Base-by-base conservation (phyloP, 768 basidiomycete species). In the Lactarius quietus region DNA sequence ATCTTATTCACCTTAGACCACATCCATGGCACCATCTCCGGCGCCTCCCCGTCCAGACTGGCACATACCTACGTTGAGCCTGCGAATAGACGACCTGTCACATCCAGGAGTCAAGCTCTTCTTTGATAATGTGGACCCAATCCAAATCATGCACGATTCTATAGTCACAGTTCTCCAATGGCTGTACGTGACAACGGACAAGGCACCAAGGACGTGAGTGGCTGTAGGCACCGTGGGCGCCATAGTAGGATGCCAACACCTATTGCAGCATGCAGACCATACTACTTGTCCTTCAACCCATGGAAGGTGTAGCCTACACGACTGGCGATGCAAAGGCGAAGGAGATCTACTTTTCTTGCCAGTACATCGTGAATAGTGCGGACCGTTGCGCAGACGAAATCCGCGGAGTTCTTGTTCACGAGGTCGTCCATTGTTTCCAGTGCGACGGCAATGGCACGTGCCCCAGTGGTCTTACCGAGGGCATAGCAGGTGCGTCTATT, bases 381-480 rank as follows among this genome's bases (percentile, higher is more conserved):
- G 79, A 45, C 79, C 83, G 61, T 71, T 75, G 75, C 28, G 59
- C 62, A 33, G 80, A 87, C 55, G 90, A 93, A 76, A 86, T 92
- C 57, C 68, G 77, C 48, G 91, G 90, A 5, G 89, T 92, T 3
- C 78, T 93, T 3, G 77, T 82, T 39, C 90, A 90, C 72, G 89
- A 93, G 75, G 81, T 88, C 72, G 90, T 90, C 7, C 91, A 93
- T 68, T 92, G 88, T 71, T 92, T 81, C 72, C 91, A 92, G 71
- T 83, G 85, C 74, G 81, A 89, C 69, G 88, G 81, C 1, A 71
- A 76, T 28, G 85, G 79, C 29, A 82, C 81, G 51, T 86, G 83
- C 68, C 88, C 89, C 0, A 82, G 83, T 1, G 91, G 91, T 2
- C 76, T 93, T 55, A 84, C 90, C 67, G 91, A 93, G 72, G 91